Percentiles rank a stretch among this genome's conserved stretches.
phyloP scores from a whole-genome alignment of 2,329 filamentous ascomycete genomes.

The Clonostachys byssicola region DNA sequence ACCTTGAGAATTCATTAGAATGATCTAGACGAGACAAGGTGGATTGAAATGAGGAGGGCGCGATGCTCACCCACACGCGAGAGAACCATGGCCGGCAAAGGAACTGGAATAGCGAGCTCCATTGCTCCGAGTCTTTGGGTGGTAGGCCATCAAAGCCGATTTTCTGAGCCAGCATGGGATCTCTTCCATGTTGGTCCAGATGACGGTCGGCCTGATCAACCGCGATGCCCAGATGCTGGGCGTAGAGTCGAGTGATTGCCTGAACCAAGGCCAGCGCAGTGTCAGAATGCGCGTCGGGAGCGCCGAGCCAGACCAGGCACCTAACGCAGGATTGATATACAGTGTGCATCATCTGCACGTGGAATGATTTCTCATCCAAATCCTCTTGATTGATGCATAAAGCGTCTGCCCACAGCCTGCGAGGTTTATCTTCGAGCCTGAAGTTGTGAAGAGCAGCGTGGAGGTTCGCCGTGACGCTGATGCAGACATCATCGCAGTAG shows the following conservation, averaged over 20 bases:
- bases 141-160: neutral
- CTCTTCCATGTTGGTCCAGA: neutral
- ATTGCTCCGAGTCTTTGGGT: neutral
- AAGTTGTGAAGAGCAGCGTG: neutral
- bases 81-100: neutral
- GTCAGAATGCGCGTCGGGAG: neutral
- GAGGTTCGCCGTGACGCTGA: neutral
- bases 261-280: neutral
- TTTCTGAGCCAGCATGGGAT: neutral
- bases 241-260: neutral
- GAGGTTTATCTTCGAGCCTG: neutral
- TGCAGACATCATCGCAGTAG: neutral
- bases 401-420: slow-evolving; percentile 11
- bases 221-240: neutral
- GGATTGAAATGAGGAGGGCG: neutral
- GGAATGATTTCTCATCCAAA: slow-evolving; percentile 7
- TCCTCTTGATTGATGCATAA: slow-evolving; percentile 15
- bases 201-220: neutral
- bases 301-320: neutral
- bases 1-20: neutral
- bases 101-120: neutral
- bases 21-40: neutral
- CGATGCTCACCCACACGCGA: neutral
- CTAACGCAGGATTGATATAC: slow-evolving; percentile 7
- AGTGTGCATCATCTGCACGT: slow-evolving; percentile 13